phyloP scores from a whole-genome alignment of 768 basidiomycete genomes.

The Tubosaeta brunneosetosa region DNA sequence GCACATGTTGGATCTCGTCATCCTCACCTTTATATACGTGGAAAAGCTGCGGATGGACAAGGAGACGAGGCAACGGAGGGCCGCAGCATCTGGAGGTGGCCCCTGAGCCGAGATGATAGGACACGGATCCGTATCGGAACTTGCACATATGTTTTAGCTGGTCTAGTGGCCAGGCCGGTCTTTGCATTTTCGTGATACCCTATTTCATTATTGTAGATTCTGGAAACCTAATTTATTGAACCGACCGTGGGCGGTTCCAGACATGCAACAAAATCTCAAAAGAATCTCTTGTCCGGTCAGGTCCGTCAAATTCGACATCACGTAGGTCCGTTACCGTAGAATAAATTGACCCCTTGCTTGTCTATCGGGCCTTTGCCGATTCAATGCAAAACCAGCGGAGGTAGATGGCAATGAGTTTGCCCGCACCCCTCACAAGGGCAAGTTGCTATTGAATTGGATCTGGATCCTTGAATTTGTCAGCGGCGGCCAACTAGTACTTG shows the following conservation, averaged over 20 bases:
- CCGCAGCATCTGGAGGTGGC: conserved; percentile 11
- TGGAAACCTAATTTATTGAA: not conserved
- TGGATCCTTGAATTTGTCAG: not conserved
- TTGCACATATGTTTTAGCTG: not conserved
- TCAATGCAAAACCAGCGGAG: not conserved
- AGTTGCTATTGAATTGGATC: not conserved
- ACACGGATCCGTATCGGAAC: not conserved
- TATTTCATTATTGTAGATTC: not conserved
- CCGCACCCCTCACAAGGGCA: not conserved
- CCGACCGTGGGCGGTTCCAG: too few relatives aligned
- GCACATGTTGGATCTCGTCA: conserved; percentile 22
- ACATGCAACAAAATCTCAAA: too few relatives aligned
- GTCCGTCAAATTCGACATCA: too few relatives aligned
- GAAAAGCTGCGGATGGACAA: conserved; percentile 28
- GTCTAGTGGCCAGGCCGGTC: too few relatives aligned
- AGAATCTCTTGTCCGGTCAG: too few relatives aligned
- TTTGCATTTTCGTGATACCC: not conserved
- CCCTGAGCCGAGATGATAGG: conserved; percentile 6
- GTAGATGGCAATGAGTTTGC: not conserved
- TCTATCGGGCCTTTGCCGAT: not conserved
- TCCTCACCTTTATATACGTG: conserved; percentile 29
- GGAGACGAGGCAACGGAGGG: conserved; percentile 8
- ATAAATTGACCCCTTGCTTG: not conserved
- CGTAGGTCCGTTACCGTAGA: not conserved
- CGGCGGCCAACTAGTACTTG: not conserved